A percentile compares a stretch with the other conserved stretches of the same genome.
phyloP scores from a whole-genome alignment of 257 asterid species.

The Solanum chmielewskii region DNA sequence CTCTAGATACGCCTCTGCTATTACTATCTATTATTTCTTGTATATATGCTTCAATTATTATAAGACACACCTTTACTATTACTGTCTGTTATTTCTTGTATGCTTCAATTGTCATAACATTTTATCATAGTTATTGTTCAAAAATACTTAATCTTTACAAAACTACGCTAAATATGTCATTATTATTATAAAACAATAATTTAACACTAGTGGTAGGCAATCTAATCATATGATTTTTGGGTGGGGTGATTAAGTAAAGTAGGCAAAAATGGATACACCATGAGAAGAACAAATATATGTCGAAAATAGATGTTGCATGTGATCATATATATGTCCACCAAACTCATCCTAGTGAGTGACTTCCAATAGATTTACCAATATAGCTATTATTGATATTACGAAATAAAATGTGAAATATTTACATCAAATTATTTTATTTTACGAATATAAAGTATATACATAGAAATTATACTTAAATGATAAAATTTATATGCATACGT shows the following conservation, averaged over 20 bases:
- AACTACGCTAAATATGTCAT: neutral
- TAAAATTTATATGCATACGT: neutral
- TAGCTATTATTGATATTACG: neutral
- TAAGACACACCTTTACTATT: too few relatives aligned
- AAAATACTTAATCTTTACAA: neutral
- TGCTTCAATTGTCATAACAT: neutral
- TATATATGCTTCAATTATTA: too few relatives aligned
- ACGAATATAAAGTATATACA: neutral
- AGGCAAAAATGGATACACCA: neutral
- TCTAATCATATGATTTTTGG: neutral
- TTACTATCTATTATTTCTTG: too few relatives aligned
- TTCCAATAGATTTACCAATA: constrained; percentile 36
- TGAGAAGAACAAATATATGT: constrained; percentile 1
- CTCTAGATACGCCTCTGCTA: too few relatives aligned
- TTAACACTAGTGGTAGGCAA: constrained; percentile 2
- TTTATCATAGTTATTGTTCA: accelerated
- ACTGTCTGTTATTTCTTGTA: too few relatives aligned
- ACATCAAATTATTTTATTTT: neutral
- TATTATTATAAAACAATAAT: neutral
- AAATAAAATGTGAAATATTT: neutral
- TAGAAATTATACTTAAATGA: neutral
- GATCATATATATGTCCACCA: neutral
- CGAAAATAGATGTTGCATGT: constrained; percentile 21
- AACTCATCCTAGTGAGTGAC: constrained; percentile 21
- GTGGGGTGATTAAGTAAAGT: neutral